Base-by-base conservation (phyloP, 2,329 filamentous ascomycete species). In the Ceratocystis eucalypticola region DNA sequence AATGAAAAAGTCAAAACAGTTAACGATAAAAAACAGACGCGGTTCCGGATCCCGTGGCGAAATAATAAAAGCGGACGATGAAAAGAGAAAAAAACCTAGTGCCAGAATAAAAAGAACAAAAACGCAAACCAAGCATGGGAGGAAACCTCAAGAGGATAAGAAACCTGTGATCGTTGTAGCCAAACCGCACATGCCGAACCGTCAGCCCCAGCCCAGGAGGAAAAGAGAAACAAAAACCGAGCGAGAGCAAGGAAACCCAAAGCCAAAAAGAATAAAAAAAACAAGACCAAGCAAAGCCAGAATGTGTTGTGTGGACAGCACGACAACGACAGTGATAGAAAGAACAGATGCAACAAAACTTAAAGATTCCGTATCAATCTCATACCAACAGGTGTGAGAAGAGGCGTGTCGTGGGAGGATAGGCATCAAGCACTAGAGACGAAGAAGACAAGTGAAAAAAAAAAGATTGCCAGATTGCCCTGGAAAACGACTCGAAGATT, bases 31-130 rank as follows among this genome's bases (percentile, higher is more conserved):
- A 66, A 63, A 33, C 65, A 63, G 53, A 57, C 55, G 66, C 66
- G 66, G 66, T 64, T 64, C 66, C 62, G 66, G 61, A 67, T 67
- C 66, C 62, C 66, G 61, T 57, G 22, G 53, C 12, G 64, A 61
- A 63, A 48, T 5, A 63, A 48, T 8, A 6, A 48, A 50, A 64
- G 22, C 46, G 45, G 17, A 61, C 28, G 59, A 59, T 20, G 41
- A 64, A 25, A 64, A 46, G 20, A 57, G 3, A 50, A 48, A 55
- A 55, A 37, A 41, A 22, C 33, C 20, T 15, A 15, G n/a, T 17
- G 37, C 12, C 25, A 41, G 8, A 45, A 17, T 28, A 63, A 22
- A 46, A 46, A 25, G 1, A 45, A 28, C 20, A 28, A 48, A 28
- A 28, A 5, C 22, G 33, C 7, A 17, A 61, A 30, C 12, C n/a